These are phyloP conservation scores for Baudoinia panamericana DNA, from an alignment of 495 filamentous ascomycete species.

Conservation along the genomic window DNA sequence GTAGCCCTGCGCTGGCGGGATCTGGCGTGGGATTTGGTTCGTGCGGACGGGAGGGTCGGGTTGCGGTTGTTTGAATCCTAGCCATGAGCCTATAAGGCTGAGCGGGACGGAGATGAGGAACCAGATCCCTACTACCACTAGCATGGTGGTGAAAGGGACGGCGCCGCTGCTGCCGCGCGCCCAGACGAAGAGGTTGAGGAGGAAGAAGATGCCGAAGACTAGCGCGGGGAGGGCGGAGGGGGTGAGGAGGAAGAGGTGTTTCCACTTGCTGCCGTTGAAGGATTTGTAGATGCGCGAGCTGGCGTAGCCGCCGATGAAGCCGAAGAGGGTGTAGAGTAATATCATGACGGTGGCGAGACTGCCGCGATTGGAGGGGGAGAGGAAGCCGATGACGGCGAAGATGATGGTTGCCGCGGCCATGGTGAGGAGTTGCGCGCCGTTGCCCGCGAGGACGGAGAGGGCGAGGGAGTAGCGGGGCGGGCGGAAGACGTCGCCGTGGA, in stretches of 20 bases:
- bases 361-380: conserved; percentile 88
- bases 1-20: conserved; percentile 68
- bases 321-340: conserved; percentile 81
- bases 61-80: conserved; percentile 62
- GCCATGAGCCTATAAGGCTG: conserved; percentile 80
- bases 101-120: conserved; percentile 90
- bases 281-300: conserved; percentile 85
- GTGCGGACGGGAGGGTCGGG: conserved; percentile 75
- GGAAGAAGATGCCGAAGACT: conserved; percentile 80
- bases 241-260: conserved; percentile 78
- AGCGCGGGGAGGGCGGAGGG: conserved; percentile 74
- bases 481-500: conserved; percentile 95
- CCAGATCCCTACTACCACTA: conserved; percentile 86
- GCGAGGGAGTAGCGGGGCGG: conserved; percentile 70
- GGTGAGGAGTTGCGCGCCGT: conserved; percentile 89
- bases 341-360: conserved; percentile 85
- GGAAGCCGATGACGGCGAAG: conserved; percentile 85
- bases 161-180: conserved; percentile 79
- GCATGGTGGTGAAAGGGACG: conserved; percentile 93
- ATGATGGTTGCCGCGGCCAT: conserved; percentile 90
- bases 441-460: conserved; percentile 78
- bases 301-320: conserved; percentile 83
- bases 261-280: conserved; percentile 85
- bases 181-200: conserved; percentile 93
- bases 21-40: conserved; percentile 95